A percentile compares a stretch with the other conserved stretches of the same genome.
These are phyloP conservation scores for Baorangia bicolor DNA, from an alignment of 768 basidiomycete species.

Conservation along the genomic window DNA sequence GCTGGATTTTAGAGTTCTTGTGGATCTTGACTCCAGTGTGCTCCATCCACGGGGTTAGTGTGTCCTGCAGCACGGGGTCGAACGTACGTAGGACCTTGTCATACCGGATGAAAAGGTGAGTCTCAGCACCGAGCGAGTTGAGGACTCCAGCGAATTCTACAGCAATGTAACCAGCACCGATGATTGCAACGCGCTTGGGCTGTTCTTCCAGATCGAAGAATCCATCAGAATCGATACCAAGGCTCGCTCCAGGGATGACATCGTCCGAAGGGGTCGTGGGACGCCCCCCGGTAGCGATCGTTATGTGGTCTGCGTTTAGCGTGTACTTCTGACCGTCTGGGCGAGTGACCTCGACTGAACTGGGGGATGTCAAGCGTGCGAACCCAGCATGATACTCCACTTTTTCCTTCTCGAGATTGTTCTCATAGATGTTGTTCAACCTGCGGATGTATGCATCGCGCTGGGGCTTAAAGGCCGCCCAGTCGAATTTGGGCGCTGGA, in stretches of 20 bases:
- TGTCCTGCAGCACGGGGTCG: constrained; percentile 83
- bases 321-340: constrained; percentile 69
- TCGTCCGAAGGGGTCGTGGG: constrained; percentile 79
- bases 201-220: constrained; percentile 92
- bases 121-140: constrained; percentile 87
- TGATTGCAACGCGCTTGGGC: constrained; percentile 89
- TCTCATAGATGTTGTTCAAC: constrained; percentile 90
- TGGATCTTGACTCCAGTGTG: constrained; percentile 91
- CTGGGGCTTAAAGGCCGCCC: constrained; percentile 88
- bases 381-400: constrained; percentile 85
- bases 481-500: constrained; percentile 69
- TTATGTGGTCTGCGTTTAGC: constrained; percentile 74
- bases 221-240: constrained; percentile 92
- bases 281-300: constrained; percentile 82
- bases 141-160: constrained; percentile 96
- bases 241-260: constrained; percentile 82
- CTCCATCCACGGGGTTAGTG: constrained; percentile 88
- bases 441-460: constrained; percentile 93
- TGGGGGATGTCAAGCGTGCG: constrained; percentile 69
- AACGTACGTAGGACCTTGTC: constrained; percentile 92
- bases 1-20: constrained; percentile 69
- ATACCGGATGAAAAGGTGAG: constrained; percentile 86
- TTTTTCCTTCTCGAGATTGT: constrained; percentile 80
- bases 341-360: constrained; percentile 68
- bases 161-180: constrained; percentile 98